phyloP scores from a whole-genome alignment of 169 alveolate species.

The Plasmodium ovale region DNA sequence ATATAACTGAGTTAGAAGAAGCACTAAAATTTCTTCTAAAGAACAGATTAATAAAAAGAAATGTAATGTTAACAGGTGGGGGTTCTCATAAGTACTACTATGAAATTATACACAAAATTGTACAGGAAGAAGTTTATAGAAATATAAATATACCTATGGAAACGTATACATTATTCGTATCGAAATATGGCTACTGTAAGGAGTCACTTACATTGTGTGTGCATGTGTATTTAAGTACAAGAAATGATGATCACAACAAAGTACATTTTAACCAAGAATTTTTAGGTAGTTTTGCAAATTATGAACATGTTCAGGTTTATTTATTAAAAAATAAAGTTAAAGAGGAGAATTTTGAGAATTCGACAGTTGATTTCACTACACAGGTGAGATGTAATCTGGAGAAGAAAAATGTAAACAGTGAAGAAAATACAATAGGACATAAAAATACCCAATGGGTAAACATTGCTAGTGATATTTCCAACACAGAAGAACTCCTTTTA shows the following conservation, averaged over 20 bases:
- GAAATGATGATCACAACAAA: constrained; percentile 18
- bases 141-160: background rate
- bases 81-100: constrained; percentile 42
- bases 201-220: background rate
- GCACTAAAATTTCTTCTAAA: constrained; percentile 2
- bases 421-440: background rate
- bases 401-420: background rate
- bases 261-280: background rate
- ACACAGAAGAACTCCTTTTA: constrained; percentile 81
- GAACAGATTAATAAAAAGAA: constrained; percentile 36
- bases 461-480: background rate
- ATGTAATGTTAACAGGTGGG: constrained; percentile 53
- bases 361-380: background rate
- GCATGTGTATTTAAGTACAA: background rate
- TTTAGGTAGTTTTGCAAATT: background rate
- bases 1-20: constrained; percentile 19
- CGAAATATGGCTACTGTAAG: background rate
- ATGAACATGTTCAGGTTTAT: background rate
- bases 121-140: background rate
- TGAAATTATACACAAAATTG: constrained; percentile 3
- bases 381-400: background rate
- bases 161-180: constrained; percentile 4
- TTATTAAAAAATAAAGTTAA: background rate
- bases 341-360: background rate
- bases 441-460: background rate